These are phyloP conservation scores for Phytophthora syringae DNA, from an alignment of 352 stramenopile genomes.

Conservation along the genomic window DNA sequence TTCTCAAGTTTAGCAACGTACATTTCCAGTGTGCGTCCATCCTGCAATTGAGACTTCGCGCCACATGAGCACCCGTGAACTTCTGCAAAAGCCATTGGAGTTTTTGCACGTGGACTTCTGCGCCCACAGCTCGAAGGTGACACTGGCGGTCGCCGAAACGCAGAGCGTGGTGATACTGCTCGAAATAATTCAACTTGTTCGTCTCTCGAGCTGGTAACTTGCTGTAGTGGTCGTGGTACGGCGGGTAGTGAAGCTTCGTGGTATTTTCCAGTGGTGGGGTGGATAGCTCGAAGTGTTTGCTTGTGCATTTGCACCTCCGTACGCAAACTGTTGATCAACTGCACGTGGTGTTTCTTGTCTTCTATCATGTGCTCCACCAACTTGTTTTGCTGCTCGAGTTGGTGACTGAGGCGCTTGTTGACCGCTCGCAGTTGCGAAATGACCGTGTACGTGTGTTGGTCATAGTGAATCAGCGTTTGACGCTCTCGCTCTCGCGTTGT, in stretches of 20 bases:
- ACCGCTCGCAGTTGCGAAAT: slow-evolving; percentile 51
- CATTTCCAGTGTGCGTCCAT: slow-evolving; percentile 31
- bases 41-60: slow-evolving; percentile 11
- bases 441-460: slow-evolving; percentile 63
- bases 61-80: slow-evolving; percentile 8
- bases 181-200: slow-evolving; percentile 11
- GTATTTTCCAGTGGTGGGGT: slow-evolving; percentile 8
- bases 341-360: slow-evolving; percentile 59
- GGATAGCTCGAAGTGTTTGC: slow-evolving; percentile 49
- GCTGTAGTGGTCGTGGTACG: slow-evolving; percentile 18
- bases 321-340: slow-evolving; percentile 48
- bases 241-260: slow-evolving; percentile 14
- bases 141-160: slow-evolving; percentile 2
- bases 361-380: slow-evolving; percentile 47
- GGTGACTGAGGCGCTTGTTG: slow-evolving; percentile 52
- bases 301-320: slow-evolving; percentile 54
- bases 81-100: not conserved
- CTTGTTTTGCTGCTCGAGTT: slow-evolving; percentile 65
- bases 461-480: slow-evolving; percentile 46
- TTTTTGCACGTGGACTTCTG: slow-evolving; percentile 16
- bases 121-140: slow-evolving; percentile 11
- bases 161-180: slow-evolving; percentile 4
- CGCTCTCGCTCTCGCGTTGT: slow-evolving; percentile 10
- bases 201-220: slow-evolving; percentile 10
- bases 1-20: slow-evolving; percentile 45